These are phyloP conservation scores for Ogataea allantospora DNA, from an alignment of 805 yeast genomes.

Conservation along the genomic window DNA sequence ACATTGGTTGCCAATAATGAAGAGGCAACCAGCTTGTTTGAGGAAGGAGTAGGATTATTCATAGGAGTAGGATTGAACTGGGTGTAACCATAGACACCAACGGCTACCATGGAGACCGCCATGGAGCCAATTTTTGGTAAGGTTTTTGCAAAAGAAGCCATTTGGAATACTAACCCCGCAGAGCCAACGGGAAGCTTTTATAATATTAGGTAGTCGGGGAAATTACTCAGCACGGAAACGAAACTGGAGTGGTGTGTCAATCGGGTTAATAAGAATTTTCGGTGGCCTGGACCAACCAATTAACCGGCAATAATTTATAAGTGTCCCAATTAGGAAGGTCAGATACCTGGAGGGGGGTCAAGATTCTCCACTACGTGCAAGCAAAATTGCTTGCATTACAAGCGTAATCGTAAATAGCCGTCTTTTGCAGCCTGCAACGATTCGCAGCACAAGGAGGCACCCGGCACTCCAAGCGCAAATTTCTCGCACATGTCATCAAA, in stretches of 20 bases:
- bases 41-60: slow-evolving; percentile 5
- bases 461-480: slow-evolving; percentile 25
- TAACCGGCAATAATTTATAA: not conserved
- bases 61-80: slow-evolving; percentile 13
- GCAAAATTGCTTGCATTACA: slow-evolving; percentile 2
- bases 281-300: not conserved
- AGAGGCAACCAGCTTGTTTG: slow-evolving; percentile 33
- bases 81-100: slow-evolving; percentile 29
- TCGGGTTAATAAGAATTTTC: not conserved
- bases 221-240: no score
- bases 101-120: slow-evolving; percentile 19
- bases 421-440: slow-evolving; percentile 34
- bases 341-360: no score
- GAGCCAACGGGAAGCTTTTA: not conserved
- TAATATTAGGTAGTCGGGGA: not conserved
- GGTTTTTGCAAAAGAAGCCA: slow-evolving; percentile 8
- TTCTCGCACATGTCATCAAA: slow-evolving; percentile 10
- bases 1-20: slow-evolving; percentile 32
- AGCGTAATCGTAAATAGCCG: slow-evolving; percentile 38
- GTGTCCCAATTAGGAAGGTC: not conserved
- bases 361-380: not conserved
- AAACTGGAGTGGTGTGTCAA: no score
- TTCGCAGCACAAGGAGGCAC: slow-evolving; percentile 33
- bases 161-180: not conserved
- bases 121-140: slow-evolving; percentile 1